A percentile compares a stretch with the other conserved stretches of the same genome.
phyloP scores from a whole-genome alignment of 495 filamentous ascomycete species.

The Penicillium flavigenum region DNA sequence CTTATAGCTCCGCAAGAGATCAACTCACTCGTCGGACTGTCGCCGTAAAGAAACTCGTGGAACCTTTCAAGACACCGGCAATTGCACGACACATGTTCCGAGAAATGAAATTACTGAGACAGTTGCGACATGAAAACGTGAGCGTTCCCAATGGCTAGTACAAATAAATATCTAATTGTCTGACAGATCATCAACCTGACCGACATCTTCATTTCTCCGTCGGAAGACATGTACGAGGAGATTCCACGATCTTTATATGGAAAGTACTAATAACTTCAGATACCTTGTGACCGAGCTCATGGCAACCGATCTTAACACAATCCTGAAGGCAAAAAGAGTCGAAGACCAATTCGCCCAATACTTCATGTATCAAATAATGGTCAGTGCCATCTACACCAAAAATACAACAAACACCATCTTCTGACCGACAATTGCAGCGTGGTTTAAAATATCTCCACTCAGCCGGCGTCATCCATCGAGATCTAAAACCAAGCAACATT shows the following conservation, averaged over 20 bases:
- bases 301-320: slow-evolving; percentile 89
- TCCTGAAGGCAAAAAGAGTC: slow-evolving; percentile 87
- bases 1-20: slow-evolving; percentile 81
- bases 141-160: slow-evolving; percentile 11
- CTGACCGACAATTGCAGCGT: slow-evolving; percentile 58
- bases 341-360: slow-evolving; percentile 99
- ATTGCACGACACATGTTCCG: slow-evolving; percentile 94
- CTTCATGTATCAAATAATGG: slow-evolving; percentile 97
- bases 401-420: not conserved
- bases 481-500: slow-evolving; percentile 97
- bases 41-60: slow-evolving; percentile 99
- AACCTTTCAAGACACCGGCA: slow-evolving; percentile 95
- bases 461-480: slow-evolving; percentile 95
- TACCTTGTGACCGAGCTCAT: slow-evolving; percentile 98
- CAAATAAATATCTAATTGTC: slow-evolving; percentile 19
- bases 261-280: slow-evolving; percentile 44
- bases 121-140: slow-evolving; percentile 95
- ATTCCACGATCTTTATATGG: slow-evolving; percentile 15
- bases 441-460: slow-evolving; percentile 99
- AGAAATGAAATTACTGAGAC: slow-evolving; percentile 93
- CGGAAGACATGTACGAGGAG: slow-evolving; percentile 86
- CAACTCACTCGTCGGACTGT: slow-evolving; percentile 89
- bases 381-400: slow-evolving; percentile 31
- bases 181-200: slow-evolving; percentile 88
- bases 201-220: slow-evolving; percentile 98